Evolutionary conservation across 108 stramenopile species (phyloP), one percentile per base, ranked within the genome.

Genomic region (Discostella stelligeroides): DNA sequence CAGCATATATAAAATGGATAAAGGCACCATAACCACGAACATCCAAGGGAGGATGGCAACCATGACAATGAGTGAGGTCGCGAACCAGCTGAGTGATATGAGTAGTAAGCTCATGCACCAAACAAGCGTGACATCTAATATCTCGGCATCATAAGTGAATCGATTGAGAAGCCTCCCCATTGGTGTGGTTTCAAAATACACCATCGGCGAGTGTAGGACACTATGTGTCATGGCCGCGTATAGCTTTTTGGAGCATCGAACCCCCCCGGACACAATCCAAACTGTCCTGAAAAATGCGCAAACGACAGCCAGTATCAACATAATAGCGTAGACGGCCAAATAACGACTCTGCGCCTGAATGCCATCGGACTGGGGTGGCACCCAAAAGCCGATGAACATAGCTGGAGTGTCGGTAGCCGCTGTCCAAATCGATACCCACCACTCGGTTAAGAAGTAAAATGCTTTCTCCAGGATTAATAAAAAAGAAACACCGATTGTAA

Each of bases 101-200:
- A 94, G 76, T 15, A 91, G 75, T 64, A 89, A 80, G 15, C 84
- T 85, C 82, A 91, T 94, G 17, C 73, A 73, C 71, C 88, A 80
- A 27, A 89, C 85, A 15, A 94, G 68, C 0, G 85, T 82, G 15
- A 90, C 70, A 64, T 94, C 93, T 25, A 90, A 73, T 48, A 91
- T 88, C 63, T 97, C 89, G 11, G 87, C 80, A 72, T 98, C 97
- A 72, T 92, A 96, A 9, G 93, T 92, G 73, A 98, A 97, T 20
- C 98, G 84, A 69, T 95, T 97, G 24, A 96, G 63, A 42, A 98
- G 87, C 15, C 98, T 86, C 24, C 98, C 98, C 68, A 96, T 80
- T 2, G 97, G 97, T 9, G 92, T 95, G 2, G 94, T 91, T 72
- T 99, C 97, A 72, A 98, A 98, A 75, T 92, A 98, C n/a, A 81